Conservation (phyloP, 192 early-diverging fungal genomes). For the Jimgerdemannia flammicorona region DNA sequence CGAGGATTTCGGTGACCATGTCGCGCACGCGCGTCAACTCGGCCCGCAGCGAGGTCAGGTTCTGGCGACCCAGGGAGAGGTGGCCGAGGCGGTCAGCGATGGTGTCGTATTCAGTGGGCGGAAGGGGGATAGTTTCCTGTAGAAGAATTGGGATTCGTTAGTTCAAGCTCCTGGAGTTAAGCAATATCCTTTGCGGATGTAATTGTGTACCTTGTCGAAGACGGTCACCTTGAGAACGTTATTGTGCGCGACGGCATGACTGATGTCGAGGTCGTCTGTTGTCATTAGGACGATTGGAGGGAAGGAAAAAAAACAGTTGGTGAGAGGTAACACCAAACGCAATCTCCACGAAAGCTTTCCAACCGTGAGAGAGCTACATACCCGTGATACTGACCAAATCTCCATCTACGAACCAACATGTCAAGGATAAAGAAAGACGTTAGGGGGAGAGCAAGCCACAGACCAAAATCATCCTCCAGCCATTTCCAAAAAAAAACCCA, state of each 20-base stretch:
- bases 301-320: neutral
- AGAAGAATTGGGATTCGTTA: neutral
- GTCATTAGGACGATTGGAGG: neutral
- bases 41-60: neutral
- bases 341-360: neutral
- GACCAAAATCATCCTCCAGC: neutral
- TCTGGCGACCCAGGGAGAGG: neutral
- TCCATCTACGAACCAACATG: slow-evolving; percentile 29
- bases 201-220: slow-evolving; percentile 21
- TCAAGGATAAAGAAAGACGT: neutral
- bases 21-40: neutral
- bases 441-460: neutral
- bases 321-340: neutral
- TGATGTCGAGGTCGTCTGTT: slow-evolving; percentile 46
- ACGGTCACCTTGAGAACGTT: slow-evolving; percentile 43
- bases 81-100: neutral
- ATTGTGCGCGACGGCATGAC: slow-evolving; percentile 39
- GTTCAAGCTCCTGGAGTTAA: neutral
- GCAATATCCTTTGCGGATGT: neutral
- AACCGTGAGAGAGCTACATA: neutral
- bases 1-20: neutral
- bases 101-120: neutral
- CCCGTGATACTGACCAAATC: slow-evolving; percentile 44
- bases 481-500: neutral
- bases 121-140: neutral